phyloP scores from a whole-genome alignment of 1,139 yeast genomes.

The Protomyces inouyei region DNA sequence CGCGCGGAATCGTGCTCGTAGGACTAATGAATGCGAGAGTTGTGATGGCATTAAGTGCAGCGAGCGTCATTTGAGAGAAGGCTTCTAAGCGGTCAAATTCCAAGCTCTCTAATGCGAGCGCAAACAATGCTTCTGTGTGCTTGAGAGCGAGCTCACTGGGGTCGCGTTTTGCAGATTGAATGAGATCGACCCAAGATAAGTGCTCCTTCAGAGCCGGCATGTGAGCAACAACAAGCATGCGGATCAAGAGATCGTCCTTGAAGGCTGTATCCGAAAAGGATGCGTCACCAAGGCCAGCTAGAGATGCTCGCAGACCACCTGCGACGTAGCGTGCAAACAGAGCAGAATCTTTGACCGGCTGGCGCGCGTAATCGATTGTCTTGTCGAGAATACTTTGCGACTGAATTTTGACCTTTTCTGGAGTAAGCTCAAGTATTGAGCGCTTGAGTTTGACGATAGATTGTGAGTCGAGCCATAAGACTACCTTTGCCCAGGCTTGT shows the following conservation, averaged over 20 bases:
- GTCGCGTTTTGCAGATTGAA: constrained; percentile 57
- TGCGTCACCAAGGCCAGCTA: background rate
- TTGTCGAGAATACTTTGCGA: constrained; percentile 14
- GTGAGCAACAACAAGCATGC: constrained; percentile 55
- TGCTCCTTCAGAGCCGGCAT: constrained; percentile 40
- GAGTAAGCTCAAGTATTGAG: background rate
- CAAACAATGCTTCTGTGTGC: constrained; percentile 42
- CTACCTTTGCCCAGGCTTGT: background rate
- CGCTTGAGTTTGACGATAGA: background rate
- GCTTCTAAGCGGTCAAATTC: constrained; percentile 19
- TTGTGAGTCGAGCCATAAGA: background rate
- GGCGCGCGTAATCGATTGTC: constrained; percentile 30
- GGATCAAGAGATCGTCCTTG: constrained; percentile 45
- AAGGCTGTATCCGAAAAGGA: constrained; percentile 37
- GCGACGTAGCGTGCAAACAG: background rate
- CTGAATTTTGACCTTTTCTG: background rate
- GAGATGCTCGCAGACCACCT: constrained; percentile 1
- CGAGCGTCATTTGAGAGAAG: constrained; percentile 36
- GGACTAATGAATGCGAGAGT: constrained; percentile 70
- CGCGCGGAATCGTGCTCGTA: constrained; percentile 50
- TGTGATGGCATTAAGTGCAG: constrained; percentile 57
- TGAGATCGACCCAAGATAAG: constrained; percentile 66
- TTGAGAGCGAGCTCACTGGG: constrained; percentile 57
- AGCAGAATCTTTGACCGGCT: constrained; percentile 30
- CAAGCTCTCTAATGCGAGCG: constrained; percentile 34